Conservation (phyloP, 352 stramenopile species). For the Pythium oligandrum region DNA sequence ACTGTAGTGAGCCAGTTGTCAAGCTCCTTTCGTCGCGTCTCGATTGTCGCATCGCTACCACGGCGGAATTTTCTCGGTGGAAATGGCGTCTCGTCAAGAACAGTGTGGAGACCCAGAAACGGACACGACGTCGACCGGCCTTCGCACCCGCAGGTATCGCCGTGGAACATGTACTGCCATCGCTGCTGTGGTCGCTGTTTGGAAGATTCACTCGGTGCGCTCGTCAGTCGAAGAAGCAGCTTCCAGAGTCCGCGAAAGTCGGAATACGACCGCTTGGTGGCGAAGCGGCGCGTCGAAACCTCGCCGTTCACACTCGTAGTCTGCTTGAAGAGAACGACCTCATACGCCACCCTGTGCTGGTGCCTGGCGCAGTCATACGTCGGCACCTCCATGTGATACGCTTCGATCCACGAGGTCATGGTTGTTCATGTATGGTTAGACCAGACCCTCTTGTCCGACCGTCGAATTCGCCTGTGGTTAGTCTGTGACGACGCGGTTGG, state of each 20-base stretch:
- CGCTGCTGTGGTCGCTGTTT: too few relatives aligned
- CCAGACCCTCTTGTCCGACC: not conserved
- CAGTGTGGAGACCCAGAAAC: slow-evolving; percentile 34
- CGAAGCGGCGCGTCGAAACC: slow-evolving; percentile 6
- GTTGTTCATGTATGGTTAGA: not conserved
- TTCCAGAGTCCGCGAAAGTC: too few relatives aligned
- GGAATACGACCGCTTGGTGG: not conserved
- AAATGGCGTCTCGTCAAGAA: slow-evolving; percentile 16
- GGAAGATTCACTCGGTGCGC: too few relatives aligned
- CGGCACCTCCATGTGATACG: slow-evolving; percentile 12
- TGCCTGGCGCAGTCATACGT: slow-evolving; percentile 1
- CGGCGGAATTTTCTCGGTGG: too few relatives aligned
- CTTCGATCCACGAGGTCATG: slow-evolving; percentile 16
- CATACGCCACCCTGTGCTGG: too few relatives aligned
- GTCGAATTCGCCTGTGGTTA: too few relatives aligned
- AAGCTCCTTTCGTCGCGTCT: slow-evolving; percentile 31
- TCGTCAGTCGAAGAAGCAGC: too few relatives aligned
- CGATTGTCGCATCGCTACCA: not conserved
- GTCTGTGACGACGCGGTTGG: too few relatives aligned
- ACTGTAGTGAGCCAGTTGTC: slow-evolving; percentile 37
- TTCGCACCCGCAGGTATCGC: slow-evolving; percentile 26
- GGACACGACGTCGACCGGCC: slow-evolving; percentile 21
- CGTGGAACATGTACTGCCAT: too few relatives aligned
- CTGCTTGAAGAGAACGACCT: slow-evolving; percentile 1
- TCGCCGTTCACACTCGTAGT: not conserved